These are phyloP conservation scores for Isoetes taiwanensis DNA, from an alignment of 75 land plant genomes.

Conservation along the genomic window DNA sequence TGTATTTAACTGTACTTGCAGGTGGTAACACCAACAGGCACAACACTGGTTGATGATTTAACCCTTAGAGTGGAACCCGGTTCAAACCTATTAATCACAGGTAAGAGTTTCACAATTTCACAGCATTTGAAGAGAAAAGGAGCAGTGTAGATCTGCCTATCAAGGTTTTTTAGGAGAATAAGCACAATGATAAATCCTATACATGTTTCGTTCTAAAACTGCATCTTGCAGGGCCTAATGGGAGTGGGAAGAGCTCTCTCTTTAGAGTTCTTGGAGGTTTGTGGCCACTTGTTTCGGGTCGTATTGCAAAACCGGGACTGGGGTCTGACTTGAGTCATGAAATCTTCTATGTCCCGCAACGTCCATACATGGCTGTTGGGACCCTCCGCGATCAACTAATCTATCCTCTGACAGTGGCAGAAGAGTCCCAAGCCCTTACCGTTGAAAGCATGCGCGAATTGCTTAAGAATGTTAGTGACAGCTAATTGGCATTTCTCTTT, in stretches of 20 bases:
- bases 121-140: too few relatives aligned
- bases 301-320: conserved; percentile 89
- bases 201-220: background rate
- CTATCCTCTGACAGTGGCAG: conserved; percentile 77
- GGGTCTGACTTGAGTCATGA: conserved; percentile 93
- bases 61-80: conserved; percentile 67
- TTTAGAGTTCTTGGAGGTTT: conserved; percentile 96
- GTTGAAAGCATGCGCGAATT: conserved; percentile 77
- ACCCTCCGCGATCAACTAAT: conserved; percentile 95
- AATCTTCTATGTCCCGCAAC: conserved; percentile 97
- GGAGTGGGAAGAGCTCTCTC: conserved; percentile 97
- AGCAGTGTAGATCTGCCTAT: background rate
- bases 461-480: conserved; percentile 57
- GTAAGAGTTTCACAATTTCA: too few relatives aligned
- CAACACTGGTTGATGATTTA: conserved; percentile 79
- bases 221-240: conserved; percentile 79
- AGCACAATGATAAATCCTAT: background rate
- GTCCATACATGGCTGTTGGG: conserved; percentile 97
- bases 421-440: conserved; percentile 66
- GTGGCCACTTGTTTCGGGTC: conserved; percentile 91
- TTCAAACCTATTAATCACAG: conserved; percentile 94
- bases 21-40: conserved; percentile 96
- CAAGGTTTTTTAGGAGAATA: background rate
- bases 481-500: background rate
- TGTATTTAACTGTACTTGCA: conserved; percentile 15